Conservation (phyloP, 2,329 filamentous ascomycete genomes). For the Trichoderma asperellum region DNA sequence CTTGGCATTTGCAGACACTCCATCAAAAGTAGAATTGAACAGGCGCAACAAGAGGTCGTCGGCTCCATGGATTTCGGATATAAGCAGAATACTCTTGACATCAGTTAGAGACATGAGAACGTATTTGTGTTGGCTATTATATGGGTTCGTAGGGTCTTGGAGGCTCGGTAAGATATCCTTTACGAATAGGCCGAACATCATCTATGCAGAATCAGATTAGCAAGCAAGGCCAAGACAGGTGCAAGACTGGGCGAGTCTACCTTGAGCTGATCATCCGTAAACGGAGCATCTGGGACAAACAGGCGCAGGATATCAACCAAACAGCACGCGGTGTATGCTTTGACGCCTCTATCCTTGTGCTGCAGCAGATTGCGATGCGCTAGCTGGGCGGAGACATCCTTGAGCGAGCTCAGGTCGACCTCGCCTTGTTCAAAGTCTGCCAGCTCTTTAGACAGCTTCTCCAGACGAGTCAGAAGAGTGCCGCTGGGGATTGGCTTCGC, state of each 20-base stretch:
- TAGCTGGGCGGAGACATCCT: conserved; percentile 81
- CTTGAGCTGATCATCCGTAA: conserved; percentile 87
- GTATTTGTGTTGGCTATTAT: conserved; percentile 91
- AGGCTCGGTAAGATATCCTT: conserved; percentile 81
- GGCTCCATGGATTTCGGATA: conserved; percentile 83
- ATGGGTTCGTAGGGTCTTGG: conserved; percentile 83
- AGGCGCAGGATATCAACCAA: conserved; percentile 91
- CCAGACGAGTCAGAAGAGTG: conserved; percentile 80
- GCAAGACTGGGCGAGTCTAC: conserved; percentile 50
- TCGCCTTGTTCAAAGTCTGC: conserved; percentile 85
- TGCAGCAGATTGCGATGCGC: conserved; percentile 78
- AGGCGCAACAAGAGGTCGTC: conserved; percentile 79
- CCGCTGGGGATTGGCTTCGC: conserved; percentile 85
- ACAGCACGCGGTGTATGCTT: conserved; percentile 85
- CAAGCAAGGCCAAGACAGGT: conserved; percentile 1
- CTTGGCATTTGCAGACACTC: conserved; percentile 78
- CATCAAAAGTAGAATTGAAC: conserved; percentile 90
- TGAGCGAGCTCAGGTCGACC: conserved; percentile 80
- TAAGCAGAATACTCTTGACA: conserved; percentile 90
- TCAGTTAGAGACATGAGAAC: conserved; percentile 86
- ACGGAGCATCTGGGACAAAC: conserved; percentile 93
- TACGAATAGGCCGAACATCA: conserved; percentile 91
- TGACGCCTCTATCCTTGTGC: conserved; percentile 93
- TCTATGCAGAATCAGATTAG: conserved; percentile 53
- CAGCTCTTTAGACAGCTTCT: conserved; percentile 80